Base-by-base conservation (phyloP, 164 flowering plant species). In the Tetracentron sinense region DNA sequence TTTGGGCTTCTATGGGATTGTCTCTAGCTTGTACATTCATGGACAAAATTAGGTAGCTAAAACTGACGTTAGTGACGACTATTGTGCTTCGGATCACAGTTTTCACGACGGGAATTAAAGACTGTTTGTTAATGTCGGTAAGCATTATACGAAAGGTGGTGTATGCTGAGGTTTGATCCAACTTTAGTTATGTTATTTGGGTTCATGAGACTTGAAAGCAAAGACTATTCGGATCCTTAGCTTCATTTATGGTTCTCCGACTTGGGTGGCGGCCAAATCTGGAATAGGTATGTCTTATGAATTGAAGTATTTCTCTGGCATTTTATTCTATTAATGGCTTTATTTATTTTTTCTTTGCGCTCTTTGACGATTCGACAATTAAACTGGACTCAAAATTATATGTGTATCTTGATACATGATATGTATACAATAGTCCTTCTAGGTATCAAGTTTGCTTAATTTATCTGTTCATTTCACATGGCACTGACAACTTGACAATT, bases 41-140 rank as follows among this genome's bases (percentile, higher is more conserved):
- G 63, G 76, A 70, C 77, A 78, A 23, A 25, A 21, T 56, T 48
- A 63, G 47, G 65, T 65, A 67, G 42, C 63, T 47, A 53, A 56
- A 58, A 42, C 78, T 77, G 82, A 81, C 85, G 72, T 79, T 70
- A 66, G 76, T n/a, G n/a, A n/a, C n/a, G 44, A 30, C 50, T 64
- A 38, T 63, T 72, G 46, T 77, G 65, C 48, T 66, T 53, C 27
- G 63, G 23, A 11, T 69, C 66, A 66, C 74, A 72, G 77, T 73
- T 77, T 73, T 56, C 71, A 17, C 59, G 69, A n/a, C 48, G 23
- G 28, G 61, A 63, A 59, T 58, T 57, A 42, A 66, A 62, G 56
- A 15, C 29, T 27, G 65, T 57, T 33, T 33, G 67, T 65, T 69
- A 50, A 25, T 46, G 63, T 35, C 51, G 26, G 54, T 49, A 64